Conservation (phyloP, 225 moss, liverwort and hornwort species). For the Marchantia polymorpha region DNA sequence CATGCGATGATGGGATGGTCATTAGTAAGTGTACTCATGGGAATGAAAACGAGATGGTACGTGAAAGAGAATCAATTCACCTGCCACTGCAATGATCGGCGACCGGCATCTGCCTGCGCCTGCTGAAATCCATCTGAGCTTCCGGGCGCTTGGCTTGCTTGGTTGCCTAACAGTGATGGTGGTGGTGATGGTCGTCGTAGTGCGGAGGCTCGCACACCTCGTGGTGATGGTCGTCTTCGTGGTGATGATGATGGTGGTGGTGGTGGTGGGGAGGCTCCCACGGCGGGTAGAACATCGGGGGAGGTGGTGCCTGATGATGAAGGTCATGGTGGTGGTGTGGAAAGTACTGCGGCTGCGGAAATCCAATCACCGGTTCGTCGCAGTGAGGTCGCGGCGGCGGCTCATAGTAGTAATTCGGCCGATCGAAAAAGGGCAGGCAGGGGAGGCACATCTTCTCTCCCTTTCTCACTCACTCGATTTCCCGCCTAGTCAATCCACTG, state of each 20-base stretch:
- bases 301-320: constrained; percentile 10
- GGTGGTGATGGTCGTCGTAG: constrained; percentile 15
- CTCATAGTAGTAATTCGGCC: constrained; percentile 2
- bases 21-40: too few species aligned
- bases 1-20: too few species aligned
- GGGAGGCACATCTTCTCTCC: constrained; percentile 12
- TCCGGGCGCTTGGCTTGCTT: not conserved
- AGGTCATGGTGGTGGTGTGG: not conserved
- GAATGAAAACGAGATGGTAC: not conserved
- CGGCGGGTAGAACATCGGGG: constrained; percentile 8
- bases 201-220: not conserved
- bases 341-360: constrained; percentile 13
- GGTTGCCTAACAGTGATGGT: constrained; percentile 1
- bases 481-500: too few species aligned
- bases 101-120: not conserved
- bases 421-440: constrained; percentile 16
- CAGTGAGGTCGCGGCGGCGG: not conserved
- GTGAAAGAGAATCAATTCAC: not conserved
- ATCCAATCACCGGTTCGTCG: constrained; percentile 5
- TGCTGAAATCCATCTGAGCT: not conserved
- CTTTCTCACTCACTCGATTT: not conserved
- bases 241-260: not conserved
- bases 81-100: not conserved
- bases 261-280: not conserved
- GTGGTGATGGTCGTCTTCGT: not conserved